A percentile compares a stretch with the other conserved stretches of the same genome.
Conservation (phyloP, 2,329 filamentous ascomycete species). For the Xylaria sp. region DNA sequence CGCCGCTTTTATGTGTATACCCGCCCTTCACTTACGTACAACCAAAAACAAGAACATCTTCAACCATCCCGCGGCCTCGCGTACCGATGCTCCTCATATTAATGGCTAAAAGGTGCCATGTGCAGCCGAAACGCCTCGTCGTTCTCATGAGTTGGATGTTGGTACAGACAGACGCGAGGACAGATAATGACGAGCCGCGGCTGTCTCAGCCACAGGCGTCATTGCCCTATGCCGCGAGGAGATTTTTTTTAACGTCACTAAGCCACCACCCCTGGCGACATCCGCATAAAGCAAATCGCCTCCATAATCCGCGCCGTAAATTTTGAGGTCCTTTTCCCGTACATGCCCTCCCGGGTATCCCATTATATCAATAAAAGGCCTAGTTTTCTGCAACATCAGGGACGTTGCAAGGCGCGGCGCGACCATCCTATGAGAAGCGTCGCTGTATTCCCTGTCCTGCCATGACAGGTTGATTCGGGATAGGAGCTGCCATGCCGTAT, state of each 20-base stretch:
- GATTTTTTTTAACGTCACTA: conserved; percentile 37
- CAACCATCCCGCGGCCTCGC: conserved; percentile 37
- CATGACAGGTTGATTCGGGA: conserved; percentile 65
- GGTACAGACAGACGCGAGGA: conserved; percentile 52
- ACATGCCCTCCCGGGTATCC: not conserved
- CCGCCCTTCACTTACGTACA: conserved; percentile 51
- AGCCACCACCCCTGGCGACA: conserved; percentile 29
- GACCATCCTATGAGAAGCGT: conserved; percentile 64
- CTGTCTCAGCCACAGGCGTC: conserved; percentile 29
- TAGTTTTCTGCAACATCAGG: conserved; percentile 18
- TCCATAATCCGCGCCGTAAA: conserved; percentile 13
- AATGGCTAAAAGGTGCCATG: conserved; percentile 42
- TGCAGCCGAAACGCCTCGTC: conserved; percentile 49
- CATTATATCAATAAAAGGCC: conserved; percentile 15
- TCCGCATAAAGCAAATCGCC: conserved; percentile 3
- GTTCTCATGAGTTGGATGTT: conserved; percentile 52
- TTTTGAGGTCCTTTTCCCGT: conserved; percentile 30
- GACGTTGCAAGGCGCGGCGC: conserved; percentile 35
- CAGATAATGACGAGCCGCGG: conserved; percentile 31
- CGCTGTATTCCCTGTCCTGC: conserved; percentile 66
- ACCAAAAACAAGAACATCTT: conserved; percentile 40
- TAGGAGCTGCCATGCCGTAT: conserved; percentile 66
- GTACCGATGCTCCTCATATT: conserved; percentile 38
- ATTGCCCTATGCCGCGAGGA: conserved; percentile 39
- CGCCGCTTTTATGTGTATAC: conserved; percentile 61